Base-by-base conservation (phyloP, 176 grass and related monocot genomes). In the Dendrocalamus sinicus region DNA sequence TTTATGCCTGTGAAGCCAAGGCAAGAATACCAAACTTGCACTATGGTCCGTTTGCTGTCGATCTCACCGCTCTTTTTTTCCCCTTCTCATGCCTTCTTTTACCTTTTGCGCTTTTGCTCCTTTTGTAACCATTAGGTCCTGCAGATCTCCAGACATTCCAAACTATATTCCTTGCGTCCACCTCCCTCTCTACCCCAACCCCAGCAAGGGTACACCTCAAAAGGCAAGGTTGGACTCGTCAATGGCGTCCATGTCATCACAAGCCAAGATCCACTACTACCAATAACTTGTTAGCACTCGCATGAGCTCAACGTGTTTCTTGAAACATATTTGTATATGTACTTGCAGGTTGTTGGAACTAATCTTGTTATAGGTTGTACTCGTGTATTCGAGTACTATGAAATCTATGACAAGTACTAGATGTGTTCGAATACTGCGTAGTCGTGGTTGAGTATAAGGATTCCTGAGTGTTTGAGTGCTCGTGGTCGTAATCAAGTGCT, bases 201-300 rank as follows among this genome's bases (percentile, higher is more conserved):
- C 70, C 41, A 83, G 65, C 22, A 65, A 82, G 66, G 14, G 8
- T 3, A 95, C 86, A 88, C 86, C 85, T 79, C 86, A 44, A 88
- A 90, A 94, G 88, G 92, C 85, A 72, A 86, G 57, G 77, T 89
- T 95, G 89, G 93, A 95, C 95, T 84, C 91, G 88, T 98, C 96
- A 95, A 94, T 90, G 84, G 77, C 77, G 22, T 76, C 77, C 86
- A 62, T 61, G 72, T 89, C 77, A 60, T 55, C 72, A 4, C 74
- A 57, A 4, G 8, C 59, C 79, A 39, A 39, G 81, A 88, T 91
- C 85, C 51, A 70, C 81, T 88, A 70, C 32, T 43, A 75, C 81
- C 80, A 70, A 62, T 70, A 11, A 14, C 44, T 71, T 35, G 63
- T 45, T 73, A 73, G 52, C 47, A 50, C 12, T 13, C 13, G 12